phyloP scores from a whole-genome alignment of 371 early-diverging fungal species.

The Circinella minor region DNA sequence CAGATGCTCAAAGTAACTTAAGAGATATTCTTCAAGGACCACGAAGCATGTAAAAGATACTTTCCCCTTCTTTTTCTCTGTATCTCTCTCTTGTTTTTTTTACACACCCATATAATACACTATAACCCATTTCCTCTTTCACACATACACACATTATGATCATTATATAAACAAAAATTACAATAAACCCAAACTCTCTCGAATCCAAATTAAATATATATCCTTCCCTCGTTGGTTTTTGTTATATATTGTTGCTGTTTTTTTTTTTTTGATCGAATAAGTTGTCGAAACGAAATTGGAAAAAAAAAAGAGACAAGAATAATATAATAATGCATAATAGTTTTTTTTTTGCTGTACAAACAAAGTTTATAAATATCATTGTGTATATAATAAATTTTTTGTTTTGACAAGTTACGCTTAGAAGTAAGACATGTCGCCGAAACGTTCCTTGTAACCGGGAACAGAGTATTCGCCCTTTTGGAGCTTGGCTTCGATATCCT shows the following conservation, averaged over 20 bases:
- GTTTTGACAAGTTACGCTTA: conserved; percentile 40
- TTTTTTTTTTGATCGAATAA: too few species aligned
- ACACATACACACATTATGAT: too few species aligned
- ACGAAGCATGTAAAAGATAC: conserved; percentile 37
- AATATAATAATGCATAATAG: not conserved
- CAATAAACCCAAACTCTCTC: too few species aligned
- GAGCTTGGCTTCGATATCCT: conserved; percentile 87
- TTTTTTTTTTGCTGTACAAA: conserved; percentile 16
- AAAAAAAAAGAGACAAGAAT: conserved; percentile 9
- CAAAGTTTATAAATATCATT: conserved; percentile 2
- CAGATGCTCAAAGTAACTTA: conserved; percentile 72
- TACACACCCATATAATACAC: too few species aligned
- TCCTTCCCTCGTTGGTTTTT: too few species aligned
- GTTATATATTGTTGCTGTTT: too few species aligned
- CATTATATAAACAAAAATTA: too few species aligned
- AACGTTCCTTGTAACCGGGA: conserved; percentile 95
- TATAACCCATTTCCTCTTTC: too few species aligned
- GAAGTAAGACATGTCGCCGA: conserved; percentile 79
- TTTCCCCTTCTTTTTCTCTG: too few species aligned
- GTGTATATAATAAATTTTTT: conserved; percentile 3
- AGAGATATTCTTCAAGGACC: conserved; percentile 67
- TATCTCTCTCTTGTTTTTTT: too few species aligned
- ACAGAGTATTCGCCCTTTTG: conserved; percentile 91
- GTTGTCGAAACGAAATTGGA: too few species aligned
- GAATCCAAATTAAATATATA: too few species aligned